phyloP scores from a whole-genome alignment of 164 flowering plant species.

The Liriodendron chinense region DNA sequence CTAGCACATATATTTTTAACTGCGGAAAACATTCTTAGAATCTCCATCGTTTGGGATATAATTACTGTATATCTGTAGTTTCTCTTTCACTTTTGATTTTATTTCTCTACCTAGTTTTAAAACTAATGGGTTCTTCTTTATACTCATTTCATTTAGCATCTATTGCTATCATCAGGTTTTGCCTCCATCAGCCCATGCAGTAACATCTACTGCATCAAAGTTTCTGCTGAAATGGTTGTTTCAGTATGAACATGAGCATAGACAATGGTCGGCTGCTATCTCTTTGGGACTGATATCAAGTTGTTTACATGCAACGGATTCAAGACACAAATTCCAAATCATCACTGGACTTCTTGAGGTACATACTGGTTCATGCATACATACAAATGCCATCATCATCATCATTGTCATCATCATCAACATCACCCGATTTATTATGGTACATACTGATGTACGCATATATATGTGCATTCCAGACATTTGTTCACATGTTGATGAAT shows the following conservation, averaged over 20 bases:
- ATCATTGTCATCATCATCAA: background rate
- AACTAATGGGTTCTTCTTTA: conserved; percentile 3
- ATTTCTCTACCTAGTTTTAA: too few species aligned
- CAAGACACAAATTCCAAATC: conserved; percentile 58
- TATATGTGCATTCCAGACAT: background rate
- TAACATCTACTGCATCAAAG: conserved; percentile 59
- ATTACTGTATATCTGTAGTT: too few species aligned
- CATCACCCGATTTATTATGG: background rate
- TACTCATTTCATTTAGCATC: conserved; percentile 5
- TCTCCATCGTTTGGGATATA: too few species aligned
- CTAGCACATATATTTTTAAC: too few species aligned
- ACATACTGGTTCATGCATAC: conserved; percentile 3
- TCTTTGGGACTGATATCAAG: conserved; percentile 78
- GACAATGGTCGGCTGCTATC: conserved; percentile 93
- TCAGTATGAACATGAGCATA: conserved; percentile 85
- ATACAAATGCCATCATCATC: background rate
- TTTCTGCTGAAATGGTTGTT: conserved; percentile 72
- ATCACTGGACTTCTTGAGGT: conserved; percentile 78
- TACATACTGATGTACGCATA: background rate
- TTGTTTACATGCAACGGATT: conserved; percentile 78
- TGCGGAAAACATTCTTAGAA: too few species aligned
- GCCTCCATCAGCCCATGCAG: conserved; percentile 77
- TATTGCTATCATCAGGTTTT: conserved; percentile 48
- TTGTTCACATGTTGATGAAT: background rate
- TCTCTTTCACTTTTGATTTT: too few species aligned